These are phyloP conservation scores for Arxiozyma heterogenica DNA, from an alignment of 1,139 yeast genomes.

Conservation along the genomic window DNA sequence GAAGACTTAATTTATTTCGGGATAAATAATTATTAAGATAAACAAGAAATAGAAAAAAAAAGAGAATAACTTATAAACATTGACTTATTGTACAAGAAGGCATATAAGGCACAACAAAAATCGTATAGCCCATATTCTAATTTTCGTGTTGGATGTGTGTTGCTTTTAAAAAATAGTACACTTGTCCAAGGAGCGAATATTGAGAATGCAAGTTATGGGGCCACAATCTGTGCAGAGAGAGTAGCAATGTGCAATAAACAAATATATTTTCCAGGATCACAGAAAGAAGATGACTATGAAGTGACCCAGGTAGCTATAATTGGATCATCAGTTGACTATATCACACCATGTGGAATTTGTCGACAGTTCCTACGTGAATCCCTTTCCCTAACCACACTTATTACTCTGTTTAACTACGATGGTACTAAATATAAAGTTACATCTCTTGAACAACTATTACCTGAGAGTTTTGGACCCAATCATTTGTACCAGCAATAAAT, in stretches of 20 bases:
- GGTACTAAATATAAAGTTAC: slow-evolving; percentile 31
- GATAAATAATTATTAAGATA: too few relatives aligned
- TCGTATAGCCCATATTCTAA: slow-evolving; percentile 81
- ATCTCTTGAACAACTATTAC: slow-evolving; percentile 4
- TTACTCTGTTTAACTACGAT: slow-evolving; percentile 52
- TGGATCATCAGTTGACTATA: slow-evolving; percentile 46
- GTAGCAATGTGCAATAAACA: slow-evolving; percentile 34
- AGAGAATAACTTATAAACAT: background rate
- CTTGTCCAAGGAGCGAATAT: slow-evolving; percentile 70
- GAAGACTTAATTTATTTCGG: too few relatives aligned
- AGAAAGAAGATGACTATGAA: background rate
- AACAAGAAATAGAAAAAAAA: too few relatives aligned
- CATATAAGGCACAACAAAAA: slow-evolving; percentile 36
- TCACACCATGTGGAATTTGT: slow-evolving; percentile 92
- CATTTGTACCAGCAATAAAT: background rate
- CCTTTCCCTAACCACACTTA: slow-evolving; percentile 37
- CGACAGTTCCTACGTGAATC: slow-evolving; percentile 83
- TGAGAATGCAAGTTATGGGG: slow-evolving; percentile 90
- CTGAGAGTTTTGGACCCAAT: slow-evolving; percentile 5
- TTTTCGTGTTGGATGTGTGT: slow-evolving; percentile 77
- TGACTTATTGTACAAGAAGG: background rate
- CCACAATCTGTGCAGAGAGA: slow-evolving; percentile 84
- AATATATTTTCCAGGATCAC: background rate
- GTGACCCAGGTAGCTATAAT: slow-evolving; percentile 51
- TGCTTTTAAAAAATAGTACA: slow-evolving; percentile 24